phyloP scores from a whole-genome alignment of 176 grass and related monocot species.

The Thalia dealbata region DNA sequence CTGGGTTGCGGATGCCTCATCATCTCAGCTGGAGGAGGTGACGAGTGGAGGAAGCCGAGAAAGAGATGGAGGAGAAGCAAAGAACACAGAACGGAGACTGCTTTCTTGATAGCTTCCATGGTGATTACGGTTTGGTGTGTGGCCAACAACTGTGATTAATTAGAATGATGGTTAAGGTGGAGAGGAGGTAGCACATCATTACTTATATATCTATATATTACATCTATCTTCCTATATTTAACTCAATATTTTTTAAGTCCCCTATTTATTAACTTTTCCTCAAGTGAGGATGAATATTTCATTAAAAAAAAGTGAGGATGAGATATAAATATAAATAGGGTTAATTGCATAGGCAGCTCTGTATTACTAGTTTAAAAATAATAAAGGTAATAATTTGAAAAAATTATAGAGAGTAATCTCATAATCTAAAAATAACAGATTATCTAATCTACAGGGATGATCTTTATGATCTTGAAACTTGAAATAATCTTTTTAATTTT shows the following conservation, averaged over 20 bases:
- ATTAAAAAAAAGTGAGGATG: no score
- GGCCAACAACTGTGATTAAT: background rate
- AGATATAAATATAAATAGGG: no score
- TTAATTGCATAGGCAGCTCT: no score
- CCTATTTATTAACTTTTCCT: no score
- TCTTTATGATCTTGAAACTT: no score
- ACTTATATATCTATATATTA: background rate
- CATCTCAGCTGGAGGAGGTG: constrained; percentile 12
- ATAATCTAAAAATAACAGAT: no score
- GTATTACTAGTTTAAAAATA: no score
- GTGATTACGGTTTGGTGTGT: background rate
- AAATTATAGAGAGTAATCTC: no score
- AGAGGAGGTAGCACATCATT: background rate
- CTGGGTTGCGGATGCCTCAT: constrained; percentile 15
- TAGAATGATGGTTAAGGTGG: background rate
- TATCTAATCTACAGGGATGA: no score
- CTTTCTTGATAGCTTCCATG: constrained; percentile 24
- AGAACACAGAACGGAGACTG: constrained; percentile 18
- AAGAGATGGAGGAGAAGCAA: constrained; percentile 40
- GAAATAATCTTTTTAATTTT: no score
- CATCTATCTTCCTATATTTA: background rate
- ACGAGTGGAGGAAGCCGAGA: constrained; percentile 16
- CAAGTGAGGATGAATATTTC: no score
- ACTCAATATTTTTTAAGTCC: background rate
- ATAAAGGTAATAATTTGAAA: no score